Evolutionary conservation across 2,329 filamentous ascomycete genomes (phyloP), one percentile per base, ranked within the genome.

Genomic region (Diaporthe destruens): DNA sequence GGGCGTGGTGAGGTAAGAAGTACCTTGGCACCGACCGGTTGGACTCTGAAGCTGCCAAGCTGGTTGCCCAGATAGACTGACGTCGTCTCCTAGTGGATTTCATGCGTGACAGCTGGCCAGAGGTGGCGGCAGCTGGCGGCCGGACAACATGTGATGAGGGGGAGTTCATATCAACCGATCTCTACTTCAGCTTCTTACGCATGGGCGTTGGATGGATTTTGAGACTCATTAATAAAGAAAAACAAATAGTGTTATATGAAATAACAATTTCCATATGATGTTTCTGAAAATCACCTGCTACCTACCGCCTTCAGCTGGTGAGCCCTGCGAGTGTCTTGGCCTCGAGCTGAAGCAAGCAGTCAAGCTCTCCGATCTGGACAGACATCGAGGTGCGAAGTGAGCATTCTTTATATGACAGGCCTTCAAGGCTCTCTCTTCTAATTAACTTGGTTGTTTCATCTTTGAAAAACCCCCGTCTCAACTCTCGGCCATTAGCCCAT

Each of bases 381-480:
- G 25, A 29, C 57, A 23, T 6, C 9, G 18, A 59, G 16, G n/a
- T 25, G 32, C 18, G 53, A 51, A 8, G 14, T 51, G n/a, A 53
- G 34, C 47, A 53, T 39, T 36, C 54, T 53, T 51, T 51, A 59
- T n/a, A 59, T 49, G 32, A 59, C 54, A 39, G 14, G 29, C 67
- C 54, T 36, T 69, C 67, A 49, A 69, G 67, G 67, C 54, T 25
- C n/a, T 29, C 44, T 36, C 39, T 34, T 49, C 42, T 59, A 66
- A 25, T 20, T 47, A 66, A 66, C 51, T 14, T 66, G 12, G 32
- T 32, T 25, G 20, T 18, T 39, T 23, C 14, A 32, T 53, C 20
- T 23, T 53, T 66, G n/a, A 18, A 66, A 66, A 25, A 14, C 8
- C 25, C 25, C 39, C 12, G 32, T 36, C 61, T 44, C n/a, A 16